Base-by-base conservation (phyloP, 768 basidiomycete species). In the Termitomyces sp. region DNA sequence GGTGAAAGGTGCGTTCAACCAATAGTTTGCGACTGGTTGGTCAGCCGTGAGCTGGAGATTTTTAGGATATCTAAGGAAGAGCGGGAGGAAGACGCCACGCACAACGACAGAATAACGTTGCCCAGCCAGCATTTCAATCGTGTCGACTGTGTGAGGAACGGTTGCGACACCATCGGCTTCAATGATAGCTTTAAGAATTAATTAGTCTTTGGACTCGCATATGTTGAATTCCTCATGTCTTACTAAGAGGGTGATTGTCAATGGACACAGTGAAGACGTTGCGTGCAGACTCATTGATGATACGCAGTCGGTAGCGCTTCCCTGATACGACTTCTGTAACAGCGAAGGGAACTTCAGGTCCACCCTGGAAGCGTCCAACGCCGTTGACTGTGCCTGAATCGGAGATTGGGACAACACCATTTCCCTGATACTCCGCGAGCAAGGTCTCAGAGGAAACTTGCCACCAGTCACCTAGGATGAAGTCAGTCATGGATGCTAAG, bases 101-200 rank as follows among this genome's bases (percentile, higher is more conserved):
- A 72, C 66, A 7, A 75, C 68, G 10, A 74, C 66, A 1, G 66
- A 79, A 63, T 84, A 84, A 16, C 82, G 76, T 65, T 84, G 83
- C 2, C 76, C 79, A 3, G 78, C 74, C 52, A 72, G 74, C 54
- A 82, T 65, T 9, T 74, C 69, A 35, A 80, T 66, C 30, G 65
- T 70, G 55, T 76, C 74, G 5, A 79, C 78, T 16, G 60, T 62
- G 24, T 60, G 61, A 13, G 72, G 64, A 14, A 64, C 61, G 30
- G 69, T 70, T 20, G 69, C 66, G 6, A 68, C 64, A 43, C 76
- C 76, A 57, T 79, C 80, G 18, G 72, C 72, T 63, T 74, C 70
- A 47, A 74, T 72, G 59, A 82, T 68, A 49, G 63, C 63, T 67
- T 44, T 1, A 8, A 24, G 49, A 30, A 36, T 24, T 44, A 6